Base-by-base conservation (phyloP, 805 yeast species). In the Yarrowia yakushimensis region DNA sequence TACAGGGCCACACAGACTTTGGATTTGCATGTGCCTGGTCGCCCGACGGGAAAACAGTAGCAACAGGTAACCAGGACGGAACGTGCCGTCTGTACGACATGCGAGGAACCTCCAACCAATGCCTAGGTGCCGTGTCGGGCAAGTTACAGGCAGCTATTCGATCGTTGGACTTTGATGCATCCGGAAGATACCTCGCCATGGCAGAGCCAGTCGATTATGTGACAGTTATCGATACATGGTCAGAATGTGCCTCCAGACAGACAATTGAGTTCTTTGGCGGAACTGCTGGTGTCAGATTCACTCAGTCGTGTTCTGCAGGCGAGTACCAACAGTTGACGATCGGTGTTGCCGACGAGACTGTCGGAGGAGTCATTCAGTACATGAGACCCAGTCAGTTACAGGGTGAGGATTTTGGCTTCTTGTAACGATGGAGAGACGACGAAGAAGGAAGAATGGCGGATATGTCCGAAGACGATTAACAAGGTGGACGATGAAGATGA, bases 21-120 rank as follows among this genome's bases (percentile, higher is more conserved):
- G 80, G 84, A 3, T 84, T 84, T 65, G 76, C 84, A 41, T 84
- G 86, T 68, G 87, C 83, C 67, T 85, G 88, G 87, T 73, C 76
- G 13, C 36, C 39, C 3, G 42, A 50, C 11, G 59, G 59, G 4
- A 71, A 78, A 50, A 66, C 74, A 5, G 65, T 84, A 17, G 79
- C 82, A 4, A 80, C 86, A 0, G 88, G 88, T 6, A 82, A 79
- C 67, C 88, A 85, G 69, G 88, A 85, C 69, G 80, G 85, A 2
- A 78, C 85, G 9, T 78, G 83, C 12, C 73, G 82, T 41, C 66
- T 83, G 9, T 83, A 81, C 77, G 88, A 85, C 70, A 69, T 77
- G 41, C 68, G 88, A 54, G 72, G 68, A 10, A 15, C 33, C n/a
- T 42, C 63, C 17, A 59, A 59, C 42, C 62, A 55, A 12, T 59